These are phyloP conservation scores for Pseudocercospora macadamiae DNA, from an alignment of 2,329 filamentous ascomycete species.

Conservation along the genomic window DNA sequence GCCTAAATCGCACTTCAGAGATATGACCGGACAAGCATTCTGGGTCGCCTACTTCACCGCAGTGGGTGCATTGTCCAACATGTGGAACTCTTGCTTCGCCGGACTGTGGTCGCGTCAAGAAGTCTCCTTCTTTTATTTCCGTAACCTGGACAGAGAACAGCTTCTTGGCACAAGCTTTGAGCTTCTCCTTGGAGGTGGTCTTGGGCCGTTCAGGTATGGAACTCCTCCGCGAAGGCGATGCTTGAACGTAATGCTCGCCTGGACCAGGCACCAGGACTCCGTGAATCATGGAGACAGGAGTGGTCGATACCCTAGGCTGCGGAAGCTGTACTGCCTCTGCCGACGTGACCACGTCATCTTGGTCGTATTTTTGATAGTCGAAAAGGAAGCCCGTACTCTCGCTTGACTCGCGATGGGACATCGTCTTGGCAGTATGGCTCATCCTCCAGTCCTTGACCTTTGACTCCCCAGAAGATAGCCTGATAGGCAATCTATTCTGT, in stretches of 20 bases:
- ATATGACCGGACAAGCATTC: neutral
- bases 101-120: neutral
- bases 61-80: neutral
- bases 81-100: neutral
- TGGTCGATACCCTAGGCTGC: neutral
- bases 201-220: neutral
- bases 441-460: neutral
- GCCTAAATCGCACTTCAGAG: neutral
- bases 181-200: neutral
- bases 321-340: neutral
- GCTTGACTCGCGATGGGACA: neutral
- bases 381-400: neutral
- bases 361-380: neutral
- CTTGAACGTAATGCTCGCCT: neutral
- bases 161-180: slow-evolving; percentile 2
- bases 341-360: neutral
- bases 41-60: neutral
- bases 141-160: neutral
- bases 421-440: neutral
- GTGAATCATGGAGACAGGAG: neutral
- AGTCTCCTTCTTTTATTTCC: neutral
- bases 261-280: neutral
- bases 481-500: neutral
- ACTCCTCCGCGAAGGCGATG: neutral
- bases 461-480: neutral